phyloP scores from a whole-genome alignment of 305 asterid species.

The Plantago coronopus region DNA sequence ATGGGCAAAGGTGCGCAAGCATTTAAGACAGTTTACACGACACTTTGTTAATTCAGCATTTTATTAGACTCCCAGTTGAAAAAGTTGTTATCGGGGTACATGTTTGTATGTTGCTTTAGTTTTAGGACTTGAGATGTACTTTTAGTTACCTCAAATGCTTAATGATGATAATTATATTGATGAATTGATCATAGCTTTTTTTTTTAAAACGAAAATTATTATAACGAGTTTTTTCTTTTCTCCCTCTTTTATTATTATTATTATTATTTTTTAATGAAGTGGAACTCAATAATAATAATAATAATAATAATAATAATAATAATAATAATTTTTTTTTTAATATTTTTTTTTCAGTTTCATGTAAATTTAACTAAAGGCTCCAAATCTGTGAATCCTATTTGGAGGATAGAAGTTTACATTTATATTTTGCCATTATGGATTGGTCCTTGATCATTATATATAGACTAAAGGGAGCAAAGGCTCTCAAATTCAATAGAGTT shows the following conservation, averaged over 20 bases:
- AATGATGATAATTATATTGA: not conserved
- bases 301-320: no score
- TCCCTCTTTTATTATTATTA: not conserved
- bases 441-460: no score
- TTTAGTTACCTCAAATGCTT: not conserved
- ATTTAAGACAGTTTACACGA: conserved; percentile 6
- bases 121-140: conserved; percentile 13
- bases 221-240: not conserved
- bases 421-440: no score
- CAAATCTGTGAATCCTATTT: no score
- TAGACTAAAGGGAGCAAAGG: no score
- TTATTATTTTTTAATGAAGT: conserved; percentile 1
- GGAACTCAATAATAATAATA: no score
- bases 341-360: not conserved
- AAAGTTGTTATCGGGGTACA: conserved; percentile 4
- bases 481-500: no score
- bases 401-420: no score
- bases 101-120: not conserved
- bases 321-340: conserved; percentile 8
- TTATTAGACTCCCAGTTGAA: conserved; percentile 10
- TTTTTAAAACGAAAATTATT: no score
- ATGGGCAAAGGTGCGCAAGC: conserved; percentile 82
- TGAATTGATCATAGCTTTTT: not conserved
- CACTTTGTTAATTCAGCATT: conserved; percentile 20
- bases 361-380: no score